Base-by-base conservation (phyloP, 1,284 basidiomycete genomes). In the Sanghuangporus sanghuang region DNA sequence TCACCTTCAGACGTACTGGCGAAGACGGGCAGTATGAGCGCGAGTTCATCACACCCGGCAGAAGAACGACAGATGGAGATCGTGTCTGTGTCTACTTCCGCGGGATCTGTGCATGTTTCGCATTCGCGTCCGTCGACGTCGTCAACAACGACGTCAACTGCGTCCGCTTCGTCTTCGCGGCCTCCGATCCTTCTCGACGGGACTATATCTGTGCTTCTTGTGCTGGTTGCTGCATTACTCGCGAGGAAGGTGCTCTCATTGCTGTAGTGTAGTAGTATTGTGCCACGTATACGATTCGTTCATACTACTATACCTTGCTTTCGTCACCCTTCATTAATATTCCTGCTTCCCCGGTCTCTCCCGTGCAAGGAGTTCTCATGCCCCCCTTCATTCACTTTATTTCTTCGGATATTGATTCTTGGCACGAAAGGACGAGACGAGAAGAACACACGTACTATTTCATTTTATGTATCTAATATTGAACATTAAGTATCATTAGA, bases 111-210 rank as follows among this genome's bases (percentile, higher is more conserved):
- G 21, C 7, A 7, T 18, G 16, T n/a, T 0, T n/a, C 16, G 16
- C 16, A 46, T 46, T 18, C 44, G 21, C 21, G 16, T 6, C 16
- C 21, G 44, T 46, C 44, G 7, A n/a, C 11, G 14, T 6, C 44
- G 44, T 16, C 44, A 6, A 16, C 44, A 18, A 6, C 44, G 9
- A 16, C 44, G 16, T 18, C 44, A 11, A n/a, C 32, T 3, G 23
- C 52, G 16, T 11, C 32, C 11, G 7, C 7, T 14, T 36, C 44
- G 18, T 18, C 18, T 59, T 54, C 61, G 14, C 66, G 66, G 2
- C 67, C 68, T 18, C 68, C 64, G 21, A 52, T 66, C 14, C 36
- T 68, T 6, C 61, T 69, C 35, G 68, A 69, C 23, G 67, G 58
- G 48, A 62, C 66, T 18, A 69, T 69, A 63, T 62, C 55, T 14